phyloP scores from a whole-genome alignment of 2,329 filamentous ascomycete species.

The Colletotrichum camelliae region DNA sequence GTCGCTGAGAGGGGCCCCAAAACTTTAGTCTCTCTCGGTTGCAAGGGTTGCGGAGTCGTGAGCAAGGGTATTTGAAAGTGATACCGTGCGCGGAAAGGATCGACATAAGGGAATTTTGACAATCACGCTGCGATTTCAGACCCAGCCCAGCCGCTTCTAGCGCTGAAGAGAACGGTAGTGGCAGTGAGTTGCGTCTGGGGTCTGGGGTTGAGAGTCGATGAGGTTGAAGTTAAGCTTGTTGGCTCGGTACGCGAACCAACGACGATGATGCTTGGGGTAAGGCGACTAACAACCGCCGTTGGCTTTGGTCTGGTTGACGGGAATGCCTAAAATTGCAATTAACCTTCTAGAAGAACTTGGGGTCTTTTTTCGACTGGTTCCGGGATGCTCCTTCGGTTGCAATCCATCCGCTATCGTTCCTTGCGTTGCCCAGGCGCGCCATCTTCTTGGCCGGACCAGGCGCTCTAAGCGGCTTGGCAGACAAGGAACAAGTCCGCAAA shows the following conservation, averaged over 20 bases:
- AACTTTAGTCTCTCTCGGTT: neutral
- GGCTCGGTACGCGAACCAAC: neutral
- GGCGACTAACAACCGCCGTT: neutral
- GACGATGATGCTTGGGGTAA: neutral
- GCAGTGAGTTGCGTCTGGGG: neutral
- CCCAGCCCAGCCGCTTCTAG: neutral
- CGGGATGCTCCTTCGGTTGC: neutral
- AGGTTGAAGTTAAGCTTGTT: neutral
- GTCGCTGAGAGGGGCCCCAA: neutral
- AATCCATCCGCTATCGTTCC: neutral
- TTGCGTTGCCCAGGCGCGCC: neutral
- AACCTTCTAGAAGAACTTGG: neutral
- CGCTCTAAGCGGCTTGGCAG: slow-evolving; percentile 5
- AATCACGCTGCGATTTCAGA: neutral
- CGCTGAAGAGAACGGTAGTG: neutral
- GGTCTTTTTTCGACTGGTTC: neutral
- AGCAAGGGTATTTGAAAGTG: neutral
- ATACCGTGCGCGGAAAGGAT: neutral
- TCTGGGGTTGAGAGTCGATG: neutral
- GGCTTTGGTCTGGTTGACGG: neutral
- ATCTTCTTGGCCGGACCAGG: neutral
- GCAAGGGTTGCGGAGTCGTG: neutral
- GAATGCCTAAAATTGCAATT: neutral
- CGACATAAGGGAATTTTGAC: neutral
- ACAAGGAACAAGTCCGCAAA: neutral